Evolutionary conservation across 2,329 filamentous ascomycete species (phyloP).

Genomic region (Ilyonectria sp.): DNA sequence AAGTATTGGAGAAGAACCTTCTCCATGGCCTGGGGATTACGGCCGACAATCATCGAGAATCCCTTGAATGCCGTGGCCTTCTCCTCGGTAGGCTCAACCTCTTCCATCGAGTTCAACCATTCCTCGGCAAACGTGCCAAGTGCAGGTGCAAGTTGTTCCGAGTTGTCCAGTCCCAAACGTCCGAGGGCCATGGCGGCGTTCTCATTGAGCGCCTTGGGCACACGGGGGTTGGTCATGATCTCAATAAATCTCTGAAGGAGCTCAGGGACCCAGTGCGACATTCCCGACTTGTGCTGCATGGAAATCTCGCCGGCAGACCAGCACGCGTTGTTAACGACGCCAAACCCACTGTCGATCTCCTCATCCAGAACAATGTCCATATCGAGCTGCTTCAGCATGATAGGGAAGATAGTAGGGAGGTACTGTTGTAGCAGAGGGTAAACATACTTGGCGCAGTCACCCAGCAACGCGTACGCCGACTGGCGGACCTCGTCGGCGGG

Average conservation of each 20-base stretch:
- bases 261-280: constrained; percentile 83
- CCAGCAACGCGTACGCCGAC: constrained; percentile 94
- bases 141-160: constrained; percentile 82
- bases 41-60: constrained; percentile 86
- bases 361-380: constrained; percentile 83
- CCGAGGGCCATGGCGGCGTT: constrained; percentile 96
- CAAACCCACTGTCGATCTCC: constrained; percentile 87
- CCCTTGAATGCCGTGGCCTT: constrained; percentile 95
- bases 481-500: constrained; percentile 92
- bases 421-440: constrained; percentile 85
- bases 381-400: constrained; percentile 90
- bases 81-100: constrained; percentile 90
- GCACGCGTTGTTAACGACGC: constrained; percentile 97
- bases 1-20: constrained; percentile 87
- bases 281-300: constrained; percentile 81
- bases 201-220: constrained; percentile 89
- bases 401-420: constrained; percentile 81
- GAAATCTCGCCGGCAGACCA: constrained; percentile 97
- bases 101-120: constrained; percentile 86
- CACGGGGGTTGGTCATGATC: constrained; percentile 87
- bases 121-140: constrained; percentile 85
- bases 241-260: constrained; percentile 83
- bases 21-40: constrained; percentile 94
- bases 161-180: constrained; percentile 85
- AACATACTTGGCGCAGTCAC: constrained; percentile 94